Base-by-base conservation (phyloP, 1,284 basidiomycete species). In the Lignosus rhinocerotis region DNA sequence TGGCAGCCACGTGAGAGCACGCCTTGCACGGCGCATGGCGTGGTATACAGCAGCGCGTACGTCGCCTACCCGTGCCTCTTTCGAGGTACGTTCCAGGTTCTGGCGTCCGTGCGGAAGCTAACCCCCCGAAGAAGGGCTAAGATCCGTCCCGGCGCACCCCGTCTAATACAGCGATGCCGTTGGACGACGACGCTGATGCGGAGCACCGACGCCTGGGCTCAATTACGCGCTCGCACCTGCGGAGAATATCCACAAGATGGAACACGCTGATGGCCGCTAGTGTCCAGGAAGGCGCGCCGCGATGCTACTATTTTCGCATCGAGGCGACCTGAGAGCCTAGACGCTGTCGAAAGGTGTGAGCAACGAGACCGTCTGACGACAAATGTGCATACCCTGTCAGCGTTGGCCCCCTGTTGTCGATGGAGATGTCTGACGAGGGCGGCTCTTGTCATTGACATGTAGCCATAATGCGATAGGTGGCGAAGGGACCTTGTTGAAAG, bases 141-240 rank as follows among this genome's bases (percentile, higher is more conserved):
- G 48, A 25, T 33, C 48, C 34, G 21, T 39, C 48, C 48, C 48
- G 48, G 48, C 10, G 25, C 48, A 50, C 48, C 48, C 48, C 48
- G 34, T 3, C 36, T 51, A 9, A 50, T 11, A 50, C 48, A 38
- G 48, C 34, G 36, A 19, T 19, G 48, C 34, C 48, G 34, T 32
- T 14, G 19, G 32, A 30, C 36, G 48, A 25, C 19, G 36, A 11
- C 11, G 48, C 21, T 12, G 36, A 12, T 16, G 48, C 34, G 48
- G 48, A 38, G 48, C 32, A n/a, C n/a, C 46, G 46, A 48, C 32
- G 46, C 47, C 46, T 48, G 46, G 46, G 46, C 46, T 17, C 34
- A 50, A 12, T 25, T 19, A 11, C 48, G 16, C 10, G 36, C 48
- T 36, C 41, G 41, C n/a, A 43, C 43, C 43, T 17, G 33, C 47